These are phyloP conservation scores for Ceratocystis papillata DNA, from an alignment of 2,329 filamentous ascomycete species.

Conservation along the genomic window DNA sequence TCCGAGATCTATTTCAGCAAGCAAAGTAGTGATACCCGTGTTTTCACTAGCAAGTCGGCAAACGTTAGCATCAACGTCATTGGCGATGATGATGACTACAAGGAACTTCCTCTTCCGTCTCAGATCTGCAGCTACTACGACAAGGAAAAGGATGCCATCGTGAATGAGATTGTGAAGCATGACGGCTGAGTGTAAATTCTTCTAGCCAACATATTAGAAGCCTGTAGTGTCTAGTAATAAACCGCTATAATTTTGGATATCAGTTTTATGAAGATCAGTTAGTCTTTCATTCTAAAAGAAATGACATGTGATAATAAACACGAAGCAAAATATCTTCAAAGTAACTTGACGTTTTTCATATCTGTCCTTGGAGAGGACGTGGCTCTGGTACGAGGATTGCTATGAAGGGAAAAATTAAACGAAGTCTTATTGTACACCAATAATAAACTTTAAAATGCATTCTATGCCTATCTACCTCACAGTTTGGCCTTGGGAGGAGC, in stretches of 20 bases:
- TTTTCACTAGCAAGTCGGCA: constrained; percentile 81
- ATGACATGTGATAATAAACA: neutral
- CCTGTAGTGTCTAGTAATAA: neutral
- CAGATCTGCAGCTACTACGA: constrained; percentile 75
- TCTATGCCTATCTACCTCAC: constrained; percentile 37
- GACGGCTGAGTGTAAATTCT: constrained; percentile 48
- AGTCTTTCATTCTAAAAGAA: neutral
- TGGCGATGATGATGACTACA: constrained; percentile 62
- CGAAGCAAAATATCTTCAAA: neutral
- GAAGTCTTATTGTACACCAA: neutral
- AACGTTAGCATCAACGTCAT: constrained; percentile 81
- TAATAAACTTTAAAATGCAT: neutral
- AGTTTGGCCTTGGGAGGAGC: constrained; percentile 78
- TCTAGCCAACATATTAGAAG: neutral
- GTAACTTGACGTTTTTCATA: too few species aligned
- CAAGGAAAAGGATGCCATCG: constrained; percentile 57
- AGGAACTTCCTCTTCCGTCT: constrained; percentile 76
- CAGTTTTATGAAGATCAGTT: neutral
- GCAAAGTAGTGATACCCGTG: constrained; percentile 64
- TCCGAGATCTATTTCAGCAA: constrained; percentile 78
- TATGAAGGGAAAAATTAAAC: neutral
- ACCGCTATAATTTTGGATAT: neutral
- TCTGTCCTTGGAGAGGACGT: too few species aligned
- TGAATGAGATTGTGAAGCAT: constrained; percentile 94
- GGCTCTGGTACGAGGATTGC: neutral